Conservation (phyloP, 371 early-diverging fungal species). For the Blakeslea trispora region DNA sequence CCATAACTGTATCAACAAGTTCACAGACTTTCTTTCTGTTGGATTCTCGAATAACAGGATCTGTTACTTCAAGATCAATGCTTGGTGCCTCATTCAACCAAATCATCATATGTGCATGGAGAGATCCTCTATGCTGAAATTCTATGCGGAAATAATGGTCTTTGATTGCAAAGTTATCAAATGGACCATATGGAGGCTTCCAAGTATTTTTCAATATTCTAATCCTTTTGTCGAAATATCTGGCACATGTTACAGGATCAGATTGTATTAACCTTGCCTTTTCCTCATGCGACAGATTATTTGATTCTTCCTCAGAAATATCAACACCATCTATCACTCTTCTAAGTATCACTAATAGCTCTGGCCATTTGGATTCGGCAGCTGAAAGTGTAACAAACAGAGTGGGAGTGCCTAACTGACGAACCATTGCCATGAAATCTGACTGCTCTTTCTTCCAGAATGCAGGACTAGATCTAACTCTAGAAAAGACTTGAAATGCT, state of each 20-base stretch:
- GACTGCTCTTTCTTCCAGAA: constrained; percentile 8
- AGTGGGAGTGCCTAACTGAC: constrained; percentile 7
- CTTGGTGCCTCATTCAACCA: constrained; percentile 2
- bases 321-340: constrained; percentile 4
- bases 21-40: background rate
- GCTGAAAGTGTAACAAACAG: constrained; percentile 11
- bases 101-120: background rate
- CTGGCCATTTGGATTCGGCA: constrained; percentile 11
- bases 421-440: constrained; percentile 9
- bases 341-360: constrained; percentile 4
- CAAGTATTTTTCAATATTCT: constrained; percentile 4
- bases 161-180: background rate
- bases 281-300: background rate
- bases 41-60: background rate
- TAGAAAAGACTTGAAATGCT: constrained; percentile 8
- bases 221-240: constrained; percentile 13
- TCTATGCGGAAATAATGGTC: constrained; percentile 8
- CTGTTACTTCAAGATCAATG: background rate
- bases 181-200: constrained; percentile 6
- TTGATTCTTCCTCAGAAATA: constrained; percentile 2
- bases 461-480: constrained; percentile 3
- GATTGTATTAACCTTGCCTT: constrained; percentile 10
- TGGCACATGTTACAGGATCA: constrained; percentile 11
- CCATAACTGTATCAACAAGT: background rate
- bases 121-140: constrained; percentile 9